phyloP scores from a whole-genome alignment of 2,329 filamentous ascomycete genomes.

The Geosmithia putterillii region DNA sequence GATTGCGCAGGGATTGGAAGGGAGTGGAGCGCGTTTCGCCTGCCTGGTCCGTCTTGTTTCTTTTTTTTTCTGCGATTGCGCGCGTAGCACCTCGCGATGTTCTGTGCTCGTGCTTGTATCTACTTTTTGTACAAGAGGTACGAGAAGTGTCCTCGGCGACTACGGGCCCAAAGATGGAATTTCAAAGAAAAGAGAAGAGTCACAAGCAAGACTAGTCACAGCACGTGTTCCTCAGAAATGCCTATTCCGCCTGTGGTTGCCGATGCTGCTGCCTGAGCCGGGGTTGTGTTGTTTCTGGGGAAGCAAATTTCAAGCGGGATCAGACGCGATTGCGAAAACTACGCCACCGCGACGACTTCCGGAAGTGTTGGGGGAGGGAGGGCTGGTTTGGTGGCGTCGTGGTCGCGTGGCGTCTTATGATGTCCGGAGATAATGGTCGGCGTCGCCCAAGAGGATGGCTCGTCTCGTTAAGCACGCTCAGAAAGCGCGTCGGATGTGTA shows the following conservation, averaged over 20 bases:
- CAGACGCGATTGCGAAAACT: not conserved
- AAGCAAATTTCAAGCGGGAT: not conserved
- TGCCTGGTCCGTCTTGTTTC: too few relatives aligned
- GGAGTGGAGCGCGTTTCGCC: not conserved
- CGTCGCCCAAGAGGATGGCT: too few relatives aligned
- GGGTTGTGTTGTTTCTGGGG: not conserved
- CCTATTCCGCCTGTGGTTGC: not conserved
- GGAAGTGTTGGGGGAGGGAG: too few relatives aligned
- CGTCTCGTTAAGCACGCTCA: too few relatives aligned
- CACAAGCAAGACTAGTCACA: not conserved
- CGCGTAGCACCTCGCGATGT: not conserved
- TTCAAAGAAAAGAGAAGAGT: not conserved
- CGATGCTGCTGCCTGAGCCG: not conserved
- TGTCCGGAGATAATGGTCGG: too few relatives aligned
- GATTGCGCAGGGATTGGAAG: not conserved
- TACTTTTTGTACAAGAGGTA: not conserved
- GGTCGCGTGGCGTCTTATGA: too few relatives aligned
- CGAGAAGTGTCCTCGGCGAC: not conserved
- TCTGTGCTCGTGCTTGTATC: not conserved
- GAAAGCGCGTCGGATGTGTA: too few relatives aligned
- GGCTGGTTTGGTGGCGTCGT: too few relatives aligned
- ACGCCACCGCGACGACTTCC: too few relatives aligned
- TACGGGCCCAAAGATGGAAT: not conserved
- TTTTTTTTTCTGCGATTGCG: not conserved
- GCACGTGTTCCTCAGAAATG: not conserved